Evolutionary conservation across 2,329 filamentous ascomycete species (phyloP).

Genomic region (Dactylellina cionopaga): DNA sequence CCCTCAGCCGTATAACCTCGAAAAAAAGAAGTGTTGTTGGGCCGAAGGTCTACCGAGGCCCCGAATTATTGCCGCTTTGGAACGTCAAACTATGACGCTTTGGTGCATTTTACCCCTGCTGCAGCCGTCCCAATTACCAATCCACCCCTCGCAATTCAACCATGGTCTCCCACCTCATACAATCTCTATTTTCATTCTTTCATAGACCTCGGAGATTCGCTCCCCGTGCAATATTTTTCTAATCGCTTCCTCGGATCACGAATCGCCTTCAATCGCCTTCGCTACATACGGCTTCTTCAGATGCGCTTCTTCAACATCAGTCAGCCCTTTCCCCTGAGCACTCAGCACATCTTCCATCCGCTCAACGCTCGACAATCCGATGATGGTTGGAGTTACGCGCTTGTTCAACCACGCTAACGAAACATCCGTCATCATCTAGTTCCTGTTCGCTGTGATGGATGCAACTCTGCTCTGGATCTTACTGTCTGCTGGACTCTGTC

Average conservation of each 20-base stretch:
- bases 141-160: no score
- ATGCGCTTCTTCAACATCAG: not conserved
- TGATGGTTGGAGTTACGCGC: not conserved
- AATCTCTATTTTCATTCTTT: no score
- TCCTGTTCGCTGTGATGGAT: not conserved
- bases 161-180: no score
- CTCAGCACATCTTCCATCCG: not conserved
- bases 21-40: not conserved
- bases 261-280: not conserved
- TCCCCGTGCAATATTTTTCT: no score
- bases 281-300: constrained; percentile 4
- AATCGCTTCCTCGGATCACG: no score
- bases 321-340: not conserved
- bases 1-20: constrained; percentile 7
- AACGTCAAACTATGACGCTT: not conserved
- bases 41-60: constrained; percentile 43
- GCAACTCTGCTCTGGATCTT: not conserved
- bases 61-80: constrained; percentile 37
- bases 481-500: not conserved
- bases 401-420: constrained; percentile 8
- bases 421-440: constrained; percentile 4
- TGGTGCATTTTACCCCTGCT: no score
- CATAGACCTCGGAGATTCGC: no score
- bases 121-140: no score
- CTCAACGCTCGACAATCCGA: constrained; percentile 2